phyloP scores from a whole-genome alignment of 768 basidiomycete species.

The Mrakia blollopis region DNA sequence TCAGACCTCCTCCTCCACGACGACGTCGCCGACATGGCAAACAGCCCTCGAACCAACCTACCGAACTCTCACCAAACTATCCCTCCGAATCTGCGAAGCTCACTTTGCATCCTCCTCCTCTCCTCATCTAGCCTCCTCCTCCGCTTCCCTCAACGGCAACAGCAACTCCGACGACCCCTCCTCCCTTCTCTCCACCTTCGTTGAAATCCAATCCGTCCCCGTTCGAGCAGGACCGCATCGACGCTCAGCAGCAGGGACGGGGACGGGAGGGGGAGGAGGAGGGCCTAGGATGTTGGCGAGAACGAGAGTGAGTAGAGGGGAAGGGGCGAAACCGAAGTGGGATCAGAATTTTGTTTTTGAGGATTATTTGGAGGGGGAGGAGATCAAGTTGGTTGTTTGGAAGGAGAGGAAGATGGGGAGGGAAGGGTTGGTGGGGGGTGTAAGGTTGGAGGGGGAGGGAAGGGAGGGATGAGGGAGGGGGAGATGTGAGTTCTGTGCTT shows the following conservation, averaged over 20 bases:
- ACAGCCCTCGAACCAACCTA: slow-evolving; percentile 6
- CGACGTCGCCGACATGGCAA: neutral
- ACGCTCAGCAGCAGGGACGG: neutral
- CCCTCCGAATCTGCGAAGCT: slow-evolving; percentile 1
- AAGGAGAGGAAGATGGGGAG: slow-evolving; percentile 15
- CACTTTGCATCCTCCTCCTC: slow-evolving; percentile 49
- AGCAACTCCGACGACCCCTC: neutral
- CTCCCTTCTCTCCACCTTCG: neutral
- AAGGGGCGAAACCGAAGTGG: neutral
- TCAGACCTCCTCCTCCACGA: slow-evolving; percentile 17
- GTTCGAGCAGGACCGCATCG: neutral
- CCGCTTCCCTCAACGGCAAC: too few species aligned
- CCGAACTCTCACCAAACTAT: neutral
- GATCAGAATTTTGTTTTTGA: slow-evolving; percentile 12
- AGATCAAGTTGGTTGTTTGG: slow-evolving; percentile 12
- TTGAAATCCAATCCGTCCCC: slow-evolving; percentile 10
- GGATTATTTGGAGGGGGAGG: neutral
- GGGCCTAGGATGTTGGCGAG: slow-evolving; percentile 10
- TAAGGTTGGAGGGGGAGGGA: neutral
- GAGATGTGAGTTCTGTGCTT: neutral
- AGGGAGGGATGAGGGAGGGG: neutral
- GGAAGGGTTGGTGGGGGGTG: neutral
- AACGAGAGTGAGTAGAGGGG: neutral
- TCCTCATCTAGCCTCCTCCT: slow-evolving; percentile 48
- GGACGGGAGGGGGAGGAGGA: too few species aligned